Percentiles rank a stretch among this genome's conserved stretches.
Evolutionary conservation across 2,329 filamentous ascomycete species (phyloP).

Genomic region (Bipolaris bicolor): DNA sequence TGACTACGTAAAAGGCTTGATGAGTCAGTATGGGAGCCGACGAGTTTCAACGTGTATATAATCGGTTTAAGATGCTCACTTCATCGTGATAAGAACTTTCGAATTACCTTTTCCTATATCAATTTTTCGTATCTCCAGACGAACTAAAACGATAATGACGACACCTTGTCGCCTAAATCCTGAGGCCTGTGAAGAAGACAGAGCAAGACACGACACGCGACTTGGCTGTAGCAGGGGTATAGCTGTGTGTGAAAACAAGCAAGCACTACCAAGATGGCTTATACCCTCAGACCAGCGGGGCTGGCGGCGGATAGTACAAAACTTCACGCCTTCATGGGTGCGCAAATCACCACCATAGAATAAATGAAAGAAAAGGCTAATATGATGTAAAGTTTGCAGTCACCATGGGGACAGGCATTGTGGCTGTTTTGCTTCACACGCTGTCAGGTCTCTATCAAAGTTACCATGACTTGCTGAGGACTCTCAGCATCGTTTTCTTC

Average conservation of each 20-base stretch:
- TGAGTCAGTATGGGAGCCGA: neutral
- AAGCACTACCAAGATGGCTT: slow-evolving; percentile 31
- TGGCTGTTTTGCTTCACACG: slow-evolving; percentile 64
- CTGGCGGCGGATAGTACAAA: slow-evolving; percentile 42
- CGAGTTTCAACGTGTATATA: neutral
- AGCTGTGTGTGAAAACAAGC: neutral
- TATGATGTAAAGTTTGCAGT: slow-evolving; percentile 23
- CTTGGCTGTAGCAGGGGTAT: neutral
- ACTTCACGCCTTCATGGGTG: slow-evolving; percentile 47
- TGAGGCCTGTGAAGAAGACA: neutral
- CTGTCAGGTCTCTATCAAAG: slow-evolving; percentile 62
- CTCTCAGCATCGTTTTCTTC: slow-evolving; percentile 66
- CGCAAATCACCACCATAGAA: neutral
- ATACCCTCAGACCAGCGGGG: slow-evolving; percentile 31
- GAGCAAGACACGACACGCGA: neutral
- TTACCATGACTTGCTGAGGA: slow-evolving; percentile 55
- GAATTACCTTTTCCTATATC: neutral
- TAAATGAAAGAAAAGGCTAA: neutral
- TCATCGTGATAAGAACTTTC: too few relatives aligned
- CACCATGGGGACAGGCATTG: slow-evolving; percentile 38
- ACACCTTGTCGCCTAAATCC: neutral
- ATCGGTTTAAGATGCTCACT: neutral
- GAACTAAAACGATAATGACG: neutral
- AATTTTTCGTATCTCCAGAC: neutral
- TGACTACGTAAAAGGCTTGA: neutral